A percentile compares a stretch with the other conserved stretches of the same genome.
These are phyloP conservation scores for Chenopodium quinoa DNA, from an alignment of 148 eudicot species.

Conservation along the genomic window DNA sequence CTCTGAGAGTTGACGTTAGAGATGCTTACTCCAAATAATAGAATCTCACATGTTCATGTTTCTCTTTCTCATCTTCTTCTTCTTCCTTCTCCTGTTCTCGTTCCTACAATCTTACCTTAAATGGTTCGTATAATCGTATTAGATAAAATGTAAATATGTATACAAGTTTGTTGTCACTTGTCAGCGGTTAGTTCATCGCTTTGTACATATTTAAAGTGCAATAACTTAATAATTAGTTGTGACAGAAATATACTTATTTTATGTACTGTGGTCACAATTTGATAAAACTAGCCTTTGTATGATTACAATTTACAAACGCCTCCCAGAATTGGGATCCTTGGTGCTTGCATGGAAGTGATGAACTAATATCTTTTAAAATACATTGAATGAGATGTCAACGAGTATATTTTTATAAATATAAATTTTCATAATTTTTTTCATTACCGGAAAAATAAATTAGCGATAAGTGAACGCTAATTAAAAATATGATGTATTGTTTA, in stretches of 20 bases:
- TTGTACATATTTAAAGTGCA: slow-evolving; percentile 1
- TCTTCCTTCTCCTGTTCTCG: background rate
- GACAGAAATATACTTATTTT: too few relatives aligned
- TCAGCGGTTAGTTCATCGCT: background rate
- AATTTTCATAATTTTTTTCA: too few relatives aligned
- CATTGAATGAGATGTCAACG: too few relatives aligned
- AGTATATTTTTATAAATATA: too few relatives aligned
- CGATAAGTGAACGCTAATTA: too few relatives aligned
- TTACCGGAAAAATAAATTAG: too few relatives aligned
- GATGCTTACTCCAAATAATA: background rate
- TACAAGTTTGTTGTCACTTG: background rate
- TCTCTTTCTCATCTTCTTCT: background rate
- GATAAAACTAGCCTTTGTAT: background rate
- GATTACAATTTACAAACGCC: background rate
- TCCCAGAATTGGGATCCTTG: too few relatives aligned
- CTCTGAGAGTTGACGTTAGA: slow-evolving; percentile 21
- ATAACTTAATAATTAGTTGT: too few relatives aligned
- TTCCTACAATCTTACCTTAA: background rate
- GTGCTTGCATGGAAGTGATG: too few relatives aligned
- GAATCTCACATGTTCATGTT: background rate
- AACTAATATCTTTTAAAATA: too few relatives aligned
- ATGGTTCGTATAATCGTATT: background rate
- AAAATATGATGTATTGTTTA: too few relatives aligned
- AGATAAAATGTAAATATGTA: slow-evolving; percentile 16
- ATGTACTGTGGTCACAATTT: background rate